These are phyloP conservation scores for Ichthyophonus hoferi DNA, from an alignment of 208 protist genomes.

Conservation along the genomic window DNA sequence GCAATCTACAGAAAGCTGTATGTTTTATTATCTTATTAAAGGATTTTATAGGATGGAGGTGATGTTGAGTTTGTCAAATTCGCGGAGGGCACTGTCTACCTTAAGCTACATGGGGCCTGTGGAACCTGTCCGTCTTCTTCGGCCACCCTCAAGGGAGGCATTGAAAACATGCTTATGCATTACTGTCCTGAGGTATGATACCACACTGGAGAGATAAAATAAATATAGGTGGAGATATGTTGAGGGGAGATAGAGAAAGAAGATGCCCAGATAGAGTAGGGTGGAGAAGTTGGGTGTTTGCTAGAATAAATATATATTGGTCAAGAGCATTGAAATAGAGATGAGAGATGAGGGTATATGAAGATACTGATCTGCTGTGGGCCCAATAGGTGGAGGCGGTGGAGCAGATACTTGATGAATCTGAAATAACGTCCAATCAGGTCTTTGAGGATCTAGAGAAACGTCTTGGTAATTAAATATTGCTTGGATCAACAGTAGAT, in stretches of 20 bases:
- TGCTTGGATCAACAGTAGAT: too few relatives aligned
- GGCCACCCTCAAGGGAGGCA: slow-evolving; percentile 71
- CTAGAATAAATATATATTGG: neutral
- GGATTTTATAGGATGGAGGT: slow-evolving; percentile 75
- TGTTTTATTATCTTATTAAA: too few relatives aligned
- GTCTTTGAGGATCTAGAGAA: neutral
- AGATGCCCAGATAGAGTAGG: neutral
- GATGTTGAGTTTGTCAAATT: slow-evolving; percentile 68
- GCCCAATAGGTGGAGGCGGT: slow-evolving; percentile 12
- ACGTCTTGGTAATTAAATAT: neutral
- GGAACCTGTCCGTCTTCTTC: slow-evolving; percentile 63
- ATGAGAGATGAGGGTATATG: neutral
- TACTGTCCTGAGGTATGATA: slow-evolving; percentile 67
- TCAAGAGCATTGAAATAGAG: neutral
- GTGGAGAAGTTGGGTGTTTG: neutral
- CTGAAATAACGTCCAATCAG: neutral
- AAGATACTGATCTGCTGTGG: neutral
- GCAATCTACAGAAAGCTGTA: too few relatives aligned
- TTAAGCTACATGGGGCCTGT: slow-evolving; percentile 67
- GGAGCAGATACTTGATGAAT: slow-evolving; percentile 5
- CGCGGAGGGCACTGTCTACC: slow-evolving; percentile 61
- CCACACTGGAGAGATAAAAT: neutral
- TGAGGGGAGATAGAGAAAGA: too few relatives aligned
- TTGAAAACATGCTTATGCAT: slow-evolving; percentile 80
- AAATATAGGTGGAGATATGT: neutral